phyloP scores from a whole-genome alignment of 2,329 filamentous ascomycete genomes.

The Paracoccidioides lutzii region DNA sequence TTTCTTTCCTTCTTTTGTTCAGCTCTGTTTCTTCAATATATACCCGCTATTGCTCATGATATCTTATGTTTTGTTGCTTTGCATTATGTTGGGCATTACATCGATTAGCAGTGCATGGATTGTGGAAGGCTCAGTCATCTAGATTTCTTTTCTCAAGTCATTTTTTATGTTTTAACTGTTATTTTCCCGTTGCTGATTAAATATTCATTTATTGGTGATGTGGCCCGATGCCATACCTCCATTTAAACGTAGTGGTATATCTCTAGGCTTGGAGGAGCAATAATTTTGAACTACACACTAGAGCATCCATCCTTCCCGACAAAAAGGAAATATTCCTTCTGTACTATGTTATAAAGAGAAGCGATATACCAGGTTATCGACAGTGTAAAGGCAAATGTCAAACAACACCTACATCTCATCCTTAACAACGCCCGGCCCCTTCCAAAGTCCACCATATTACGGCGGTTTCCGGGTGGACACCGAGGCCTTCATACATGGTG shows the following conservation, averaged over 20 bases:
- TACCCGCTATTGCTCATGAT: background rate
- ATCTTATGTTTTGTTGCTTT: background rate
- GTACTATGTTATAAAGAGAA: too few species aligned
- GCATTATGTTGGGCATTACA: background rate
- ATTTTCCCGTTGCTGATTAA: background rate
- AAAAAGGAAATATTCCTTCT: background rate
- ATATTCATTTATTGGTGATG: background rate
- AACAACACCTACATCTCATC: background rate
- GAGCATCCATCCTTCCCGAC: background rate
- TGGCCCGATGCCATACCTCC: too few species aligned
- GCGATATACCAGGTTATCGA: too few species aligned
- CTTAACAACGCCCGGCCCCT: background rate
- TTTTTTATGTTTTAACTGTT: background rate
- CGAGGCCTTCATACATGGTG: background rate
- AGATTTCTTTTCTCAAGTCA: background rate
- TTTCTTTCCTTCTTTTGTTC: too few species aligned
- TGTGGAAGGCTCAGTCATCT: background rate
- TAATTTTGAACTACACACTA: background rate
- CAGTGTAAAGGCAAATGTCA: too few species aligned
- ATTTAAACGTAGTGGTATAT: background rate
- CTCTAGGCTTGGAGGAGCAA: background rate
- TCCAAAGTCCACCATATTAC: too few species aligned
- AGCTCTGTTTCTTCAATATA: too few species aligned
- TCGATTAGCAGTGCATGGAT: background rate
- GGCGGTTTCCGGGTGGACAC: background rate